Evolutionary conservation across 1,284 basidiomycete genomes (phyloP).

Genomic region (Meira miltonrushii): DNA sequence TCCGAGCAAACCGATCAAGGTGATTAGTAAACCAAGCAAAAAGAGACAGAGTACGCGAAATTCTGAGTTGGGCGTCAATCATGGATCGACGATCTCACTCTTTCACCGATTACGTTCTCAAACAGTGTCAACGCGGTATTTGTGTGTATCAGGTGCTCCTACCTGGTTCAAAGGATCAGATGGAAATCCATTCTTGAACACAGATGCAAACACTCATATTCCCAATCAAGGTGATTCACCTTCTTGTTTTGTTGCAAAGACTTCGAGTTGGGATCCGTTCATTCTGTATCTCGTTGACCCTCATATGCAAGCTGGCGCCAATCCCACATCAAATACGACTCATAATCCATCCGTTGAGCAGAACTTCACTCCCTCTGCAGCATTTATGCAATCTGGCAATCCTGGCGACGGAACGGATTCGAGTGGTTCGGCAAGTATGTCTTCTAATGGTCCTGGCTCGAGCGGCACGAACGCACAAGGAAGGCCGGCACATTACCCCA

Average conservation of each 20-base stretch:
- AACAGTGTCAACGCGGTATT: conserved; percentile 69
- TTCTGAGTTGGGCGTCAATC: conserved; percentile 84
- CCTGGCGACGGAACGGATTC: too few species aligned
- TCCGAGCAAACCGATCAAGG: conserved; percentile 90
- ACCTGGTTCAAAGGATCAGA: conserved; percentile 48
- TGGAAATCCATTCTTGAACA: conserved; percentile 36
- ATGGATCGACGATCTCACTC: conserved; percentile 87
- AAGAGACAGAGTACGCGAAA: conserved; percentile 81
- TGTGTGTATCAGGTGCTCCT: conserved; percentile 81
- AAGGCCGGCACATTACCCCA: conserved; percentile 60
- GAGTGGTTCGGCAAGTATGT: too few species aligned
- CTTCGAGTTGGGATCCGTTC: conserved; percentile 69
- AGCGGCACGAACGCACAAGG: too few species aligned
- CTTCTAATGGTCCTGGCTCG: background rate
- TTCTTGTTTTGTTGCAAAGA: conserved; percentile 55
- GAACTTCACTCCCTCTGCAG: background rate
- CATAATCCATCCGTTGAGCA: conserved; percentile 47
- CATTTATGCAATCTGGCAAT: too few species aligned
- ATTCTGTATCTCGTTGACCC: conserved; percentile 76
- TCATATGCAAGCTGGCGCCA: conserved; percentile 57
- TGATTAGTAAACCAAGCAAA: conserved; percentile 69
- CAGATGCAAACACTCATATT: conserved; percentile 17
- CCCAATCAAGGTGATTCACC: conserved; percentile 22
- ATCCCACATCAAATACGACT: conserved; percentile 65
- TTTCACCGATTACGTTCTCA: conserved; percentile 88